Conservation (phyloP, 2,329 filamentous ascomycete genomes). For the Aspergillus nomiae region DNA sequence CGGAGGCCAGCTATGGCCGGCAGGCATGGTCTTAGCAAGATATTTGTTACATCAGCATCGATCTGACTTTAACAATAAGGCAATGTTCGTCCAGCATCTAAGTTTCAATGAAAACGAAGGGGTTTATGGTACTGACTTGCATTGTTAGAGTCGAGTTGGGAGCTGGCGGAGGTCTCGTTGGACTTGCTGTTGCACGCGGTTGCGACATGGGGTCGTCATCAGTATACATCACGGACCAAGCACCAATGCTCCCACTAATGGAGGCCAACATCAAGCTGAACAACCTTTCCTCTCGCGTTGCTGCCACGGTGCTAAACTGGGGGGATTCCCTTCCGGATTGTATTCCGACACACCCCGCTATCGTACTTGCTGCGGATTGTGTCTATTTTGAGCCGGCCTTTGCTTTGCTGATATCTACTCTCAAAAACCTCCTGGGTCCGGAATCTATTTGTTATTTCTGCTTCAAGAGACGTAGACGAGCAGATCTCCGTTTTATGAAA, state of each 20-base stretch:
- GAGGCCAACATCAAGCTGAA: slow-evolving; percentile 85
- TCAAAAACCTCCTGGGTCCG: slow-evolving; percentile 70
- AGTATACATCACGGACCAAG: slow-evolving; percentile 84
- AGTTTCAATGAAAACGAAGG: not conserved
- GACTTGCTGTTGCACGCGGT: slow-evolving; percentile 60
- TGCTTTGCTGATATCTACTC: slow-evolving; percentile 77
- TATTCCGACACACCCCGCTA: slow-evolving; percentile 61
- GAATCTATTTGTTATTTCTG: slow-evolving; percentile 78
- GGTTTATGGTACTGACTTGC: not conserved
- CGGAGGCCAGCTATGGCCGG: slow-evolving; percentile 92
- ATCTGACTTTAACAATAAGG: slow-evolving; percentile 63
- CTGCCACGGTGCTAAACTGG: slow-evolving; percentile 79
- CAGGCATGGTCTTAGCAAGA: slow-evolving; percentile 82
- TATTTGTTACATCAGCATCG: slow-evolving; percentile 79
- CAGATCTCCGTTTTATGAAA: slow-evolving; percentile 74
- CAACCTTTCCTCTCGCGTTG: slow-evolving; percentile 62
- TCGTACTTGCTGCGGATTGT: slow-evolving; percentile 93
- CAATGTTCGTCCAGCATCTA: slow-evolving; percentile 61
- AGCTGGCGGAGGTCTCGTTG: slow-evolving; percentile 86
- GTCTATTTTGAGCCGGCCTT: slow-evolving; percentile 98
- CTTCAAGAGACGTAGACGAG: slow-evolving; percentile 88
- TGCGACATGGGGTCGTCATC: slow-evolving; percentile 54
- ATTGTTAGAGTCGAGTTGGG: slow-evolving; percentile 79
- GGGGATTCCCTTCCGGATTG: slow-evolving; percentile 46
- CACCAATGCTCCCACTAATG: slow-evolving; percentile 84